Percentiles rank a stretch among this genome's conserved stretches.
Evolutionary conservation across 176 grass and related monocot genomes (phyloP).

Genomic region (Bonia amplexicaulis): DNA sequence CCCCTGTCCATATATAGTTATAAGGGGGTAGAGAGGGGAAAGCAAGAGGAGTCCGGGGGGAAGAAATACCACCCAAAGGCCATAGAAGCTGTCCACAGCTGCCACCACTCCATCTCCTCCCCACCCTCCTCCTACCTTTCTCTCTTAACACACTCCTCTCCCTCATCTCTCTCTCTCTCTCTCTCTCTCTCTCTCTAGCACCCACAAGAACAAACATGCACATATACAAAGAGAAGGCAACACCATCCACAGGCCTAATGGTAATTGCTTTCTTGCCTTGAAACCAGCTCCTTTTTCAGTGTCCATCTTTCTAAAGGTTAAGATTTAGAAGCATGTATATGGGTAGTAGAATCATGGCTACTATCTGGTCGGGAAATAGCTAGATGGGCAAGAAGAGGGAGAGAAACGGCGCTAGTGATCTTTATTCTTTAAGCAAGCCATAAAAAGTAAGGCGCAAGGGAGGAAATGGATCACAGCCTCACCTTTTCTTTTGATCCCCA

Average conservation of each 20-base stretch:
- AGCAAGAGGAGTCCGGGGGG: conserved; percentile 15
- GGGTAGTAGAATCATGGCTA: conserved; percentile 16
- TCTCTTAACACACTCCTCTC: conserved; percentile 5
- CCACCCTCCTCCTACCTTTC: not conserved
- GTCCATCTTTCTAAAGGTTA: not conserved
- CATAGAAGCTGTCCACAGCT: conserved; percentile 11
- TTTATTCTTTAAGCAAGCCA: not conserved
- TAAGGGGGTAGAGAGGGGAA: conserved; percentile 6
- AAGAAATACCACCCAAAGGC: conserved; percentile 22
- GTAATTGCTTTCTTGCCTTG: conserved; percentile 23
- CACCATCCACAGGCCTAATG: conserved; percentile 35
- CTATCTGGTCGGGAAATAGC: not conserved
- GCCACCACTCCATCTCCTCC: conserved; percentile 2
- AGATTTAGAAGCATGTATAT: not conserved
- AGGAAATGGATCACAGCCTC: not conserved
- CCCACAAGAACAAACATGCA: conserved; percentile 18
- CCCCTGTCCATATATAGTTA: not conserved
- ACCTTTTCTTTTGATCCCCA: not conserved
- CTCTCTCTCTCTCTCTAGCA: not conserved
- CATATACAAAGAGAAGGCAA: conserved; percentile 22
- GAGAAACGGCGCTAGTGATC: not conserved
- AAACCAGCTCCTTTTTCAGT: not conserved
- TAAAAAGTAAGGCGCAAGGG: not conserved
- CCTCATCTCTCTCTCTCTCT: not conserved
- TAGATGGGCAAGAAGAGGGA: conserved; percentile 6